These are phyloP conservation scores for Clonostachys chloroleuca DNA, from an alignment of 2,329 filamentous ascomycete species.

Conservation along the genomic window DNA sequence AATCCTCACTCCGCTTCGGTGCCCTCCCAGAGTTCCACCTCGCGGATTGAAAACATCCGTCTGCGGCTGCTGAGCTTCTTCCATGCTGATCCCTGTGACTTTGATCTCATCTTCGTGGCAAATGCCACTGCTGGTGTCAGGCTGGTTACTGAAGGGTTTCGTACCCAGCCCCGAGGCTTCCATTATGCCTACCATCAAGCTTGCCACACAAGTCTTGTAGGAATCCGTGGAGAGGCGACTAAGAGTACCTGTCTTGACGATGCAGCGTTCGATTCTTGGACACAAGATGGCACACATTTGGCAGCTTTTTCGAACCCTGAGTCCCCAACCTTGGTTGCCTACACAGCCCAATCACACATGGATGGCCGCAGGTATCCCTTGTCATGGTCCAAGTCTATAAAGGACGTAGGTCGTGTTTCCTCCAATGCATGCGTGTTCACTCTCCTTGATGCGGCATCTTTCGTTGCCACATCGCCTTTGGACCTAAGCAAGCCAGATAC, in stretches of 20 bases:
- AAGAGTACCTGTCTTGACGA: constrained; percentile 65
- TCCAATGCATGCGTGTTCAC: constrained; percentile 46
- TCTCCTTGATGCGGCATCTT: constrained; percentile 78
- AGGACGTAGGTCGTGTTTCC: constrained; percentile 13
- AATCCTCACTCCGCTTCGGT: constrained; percentile 88
- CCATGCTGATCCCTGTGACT: constrained; percentile 73
- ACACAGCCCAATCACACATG: constrained; percentile 91
- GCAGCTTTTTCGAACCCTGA: constrained; percentile 1
- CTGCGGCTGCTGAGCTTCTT: constrained; percentile 71
- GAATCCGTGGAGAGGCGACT: constrained; percentile 67
- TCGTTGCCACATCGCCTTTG: constrained; percentile 72
- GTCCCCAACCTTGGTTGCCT: constrained; percentile 60
- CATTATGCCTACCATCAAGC: constrained; percentile 80
- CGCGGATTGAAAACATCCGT: constrained; percentile 71
- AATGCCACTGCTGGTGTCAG: constrained; percentile 93
- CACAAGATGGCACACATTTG: constrained; percentile 29
- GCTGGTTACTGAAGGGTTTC: constrained; percentile 73
- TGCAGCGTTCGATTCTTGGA: constrained; percentile 60
- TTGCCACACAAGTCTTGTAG: constrained; percentile 83
- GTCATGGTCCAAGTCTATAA: constrained; percentile 56
- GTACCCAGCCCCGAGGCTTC: constrained; percentile 66
- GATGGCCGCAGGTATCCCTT: constrained; percentile 73
- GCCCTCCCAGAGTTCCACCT: constrained; percentile 73
- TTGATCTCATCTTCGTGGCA: constrained; percentile 85
- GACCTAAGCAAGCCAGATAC: constrained; percentile 57